Evolutionary conservation across 2,329 filamentous ascomycete species (phyloP), one percentile per base, ranked within the genome.

Genomic region (Chrysosporium keratinophilum): DNA sequence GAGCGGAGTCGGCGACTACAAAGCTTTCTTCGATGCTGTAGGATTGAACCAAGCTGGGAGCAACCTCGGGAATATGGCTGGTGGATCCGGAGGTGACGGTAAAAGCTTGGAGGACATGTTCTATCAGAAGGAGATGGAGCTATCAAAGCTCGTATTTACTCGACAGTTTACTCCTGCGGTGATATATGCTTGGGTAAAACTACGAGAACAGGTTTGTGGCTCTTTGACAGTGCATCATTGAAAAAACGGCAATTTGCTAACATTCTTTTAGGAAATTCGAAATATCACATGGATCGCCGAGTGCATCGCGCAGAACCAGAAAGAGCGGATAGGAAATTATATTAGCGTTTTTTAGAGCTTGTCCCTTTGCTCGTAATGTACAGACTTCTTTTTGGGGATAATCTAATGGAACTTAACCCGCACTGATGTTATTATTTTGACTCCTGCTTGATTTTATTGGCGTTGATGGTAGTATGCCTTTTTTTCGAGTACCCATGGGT

Each of bases 221-320:
- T 69, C 37, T 23, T 39, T 47, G 12, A 35, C 9, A 14, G 37
- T 52, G 20, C 17, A 46, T 9, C 47, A 48, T 3, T 14, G 40
- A 34, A 15, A 45, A 19, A 31, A 28, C 20, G 23, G 12, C 5
- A 46, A 41, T 34, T 33, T 52, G 47, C 65, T 71, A 58, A 73
- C 55, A 14, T 17, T 6, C 20, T 34, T 17, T 5, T 58, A 97
- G 90, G 93, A 98, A 85, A 96, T 97, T 64, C 87, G 93, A 61
- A 98, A 98, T 73, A 95, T 98, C 66, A 97, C 93, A 50, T 98
- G 93, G 93, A 98, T 98, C 71, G 86, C 93, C 19, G 93, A 98
- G 73, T 98, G 93, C 75, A 98, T 98, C 79, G 93, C 93, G 54
- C 93, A 98, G 74, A 96, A 95, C 76, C 93, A 98, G 74, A 98